Conservation (phyloP, 345 rosid genomes). For the Populus tremula region DNA sequence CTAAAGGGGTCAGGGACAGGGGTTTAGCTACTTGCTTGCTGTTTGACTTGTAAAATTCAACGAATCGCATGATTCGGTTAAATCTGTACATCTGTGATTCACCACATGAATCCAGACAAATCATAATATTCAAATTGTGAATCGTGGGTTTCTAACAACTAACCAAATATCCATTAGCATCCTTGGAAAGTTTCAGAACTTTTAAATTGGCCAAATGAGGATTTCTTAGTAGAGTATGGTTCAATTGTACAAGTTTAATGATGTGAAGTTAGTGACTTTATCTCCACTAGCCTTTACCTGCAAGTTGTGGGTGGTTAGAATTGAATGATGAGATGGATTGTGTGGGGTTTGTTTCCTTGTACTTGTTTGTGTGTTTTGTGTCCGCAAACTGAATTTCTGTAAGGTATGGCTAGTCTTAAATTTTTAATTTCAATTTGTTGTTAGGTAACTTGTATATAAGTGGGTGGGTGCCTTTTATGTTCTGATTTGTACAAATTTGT, state of each 20-base stretch:
- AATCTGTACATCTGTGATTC: too few relatives aligned
- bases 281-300: neutral
- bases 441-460: neutral
- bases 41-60: neutral
- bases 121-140: neutral
- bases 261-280: neutral
- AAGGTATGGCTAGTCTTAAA: neutral
- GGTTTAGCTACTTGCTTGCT: neutral
- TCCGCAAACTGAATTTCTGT: neutral
- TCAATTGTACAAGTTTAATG: neutral
- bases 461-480: neutral
- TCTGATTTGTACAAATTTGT: neutral
- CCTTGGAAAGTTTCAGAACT: neutral
- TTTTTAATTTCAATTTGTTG: neutral
- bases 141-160: neutral
- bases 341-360: neutral
- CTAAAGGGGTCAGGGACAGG: neutral
- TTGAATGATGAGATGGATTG: neutral
- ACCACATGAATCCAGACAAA: too few relatives aligned
- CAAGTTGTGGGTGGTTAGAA: neutral
- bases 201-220: neutral
- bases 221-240: neutral
- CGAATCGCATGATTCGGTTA: too few relatives aligned
- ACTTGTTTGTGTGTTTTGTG: neutral
- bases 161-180: neutral